These are phyloP conservation scores for Thalassiosira exigua DNA, from an alignment of 352 stramenopile genomes.

Conservation along the genomic window DNA sequence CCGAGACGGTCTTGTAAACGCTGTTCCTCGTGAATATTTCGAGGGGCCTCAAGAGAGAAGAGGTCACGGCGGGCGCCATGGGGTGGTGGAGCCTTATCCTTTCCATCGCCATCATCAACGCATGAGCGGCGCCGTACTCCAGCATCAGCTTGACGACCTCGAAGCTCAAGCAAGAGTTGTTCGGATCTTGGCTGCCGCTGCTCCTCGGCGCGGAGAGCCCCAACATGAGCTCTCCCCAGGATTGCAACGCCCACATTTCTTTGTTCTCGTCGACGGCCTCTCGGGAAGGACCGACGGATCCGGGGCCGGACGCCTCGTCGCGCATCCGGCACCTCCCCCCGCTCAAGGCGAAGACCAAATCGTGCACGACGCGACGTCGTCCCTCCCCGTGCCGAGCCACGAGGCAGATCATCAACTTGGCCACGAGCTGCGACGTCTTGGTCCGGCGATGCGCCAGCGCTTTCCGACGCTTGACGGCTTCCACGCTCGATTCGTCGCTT, in stretches of 20 bases:
- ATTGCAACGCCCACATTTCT: slow-evolving; percentile 66
- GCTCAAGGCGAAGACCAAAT: slow-evolving; percentile 82
- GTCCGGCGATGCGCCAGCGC: not conserved
- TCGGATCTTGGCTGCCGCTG: slow-evolving; percentile 63
- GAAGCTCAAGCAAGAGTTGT: slow-evolving; percentile 70
- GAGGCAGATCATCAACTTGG: slow-evolving; percentile 80
- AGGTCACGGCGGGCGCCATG: slow-evolving; percentile 63
- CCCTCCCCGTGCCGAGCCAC: slow-evolving; percentile 81
- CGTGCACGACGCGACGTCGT: slow-evolving; percentile 73
- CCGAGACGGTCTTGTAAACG: slow-evolving; percentile 70
- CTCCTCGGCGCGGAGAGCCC: slow-evolving; percentile 77
- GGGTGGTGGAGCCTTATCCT: slow-evolving; percentile 78
- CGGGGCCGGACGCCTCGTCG: not conserved
- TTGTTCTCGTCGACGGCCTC: slow-evolving; percentile 26
- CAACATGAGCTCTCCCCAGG: slow-evolving; percentile 78
- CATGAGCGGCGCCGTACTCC: slow-evolving; percentile 74
- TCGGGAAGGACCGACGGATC: not conserved
- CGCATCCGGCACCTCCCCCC: slow-evolving; percentile 37
- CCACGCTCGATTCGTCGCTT: too few relatives aligned
- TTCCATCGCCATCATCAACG: slow-evolving; percentile 75
- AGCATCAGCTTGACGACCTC: slow-evolving; percentile 84
- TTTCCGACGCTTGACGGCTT: too few relatives aligned
- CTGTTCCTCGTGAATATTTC: slow-evolving; percentile 80
- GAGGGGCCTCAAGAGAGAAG: slow-evolving; percentile 75
- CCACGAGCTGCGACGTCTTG: slow-evolving; percentile 7